phyloP scores from a whole-genome alignment of 306 rosid genomes.

The Pterocarpus macrocarpus region DNA sequence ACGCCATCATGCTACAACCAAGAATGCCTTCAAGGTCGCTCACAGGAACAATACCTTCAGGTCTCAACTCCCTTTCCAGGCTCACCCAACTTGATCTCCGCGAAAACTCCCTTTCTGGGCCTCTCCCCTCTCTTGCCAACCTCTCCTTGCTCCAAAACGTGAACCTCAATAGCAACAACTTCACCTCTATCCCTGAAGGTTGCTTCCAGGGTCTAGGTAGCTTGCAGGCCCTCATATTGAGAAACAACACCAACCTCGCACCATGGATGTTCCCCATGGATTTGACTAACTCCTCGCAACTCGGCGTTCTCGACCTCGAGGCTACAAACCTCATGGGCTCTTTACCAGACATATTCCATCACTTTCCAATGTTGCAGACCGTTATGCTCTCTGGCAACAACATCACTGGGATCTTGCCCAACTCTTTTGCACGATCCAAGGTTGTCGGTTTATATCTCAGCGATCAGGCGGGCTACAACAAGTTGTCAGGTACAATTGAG shows the following conservation, averaged over 20 bases:
- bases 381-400: slow-evolving; percentile 66
- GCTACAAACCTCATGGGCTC: slow-evolving; percentile 50
- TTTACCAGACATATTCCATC: slow-evolving; percentile 60
- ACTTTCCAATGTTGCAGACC: slow-evolving; percentile 50
- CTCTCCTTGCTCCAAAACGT: background rate
- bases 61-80: background rate
- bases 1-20: background rate
- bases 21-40: background rate
- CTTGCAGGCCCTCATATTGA: slow-evolving; percentile 56
- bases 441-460: slow-evolving; percentile 62
- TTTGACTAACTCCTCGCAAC: slow-evolving; percentile 54
- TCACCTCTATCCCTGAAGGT: background rate
- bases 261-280: slow-evolving; percentile 71
- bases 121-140: background rate
- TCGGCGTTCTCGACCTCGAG: slow-evolving; percentile 49
- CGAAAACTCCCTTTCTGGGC: background rate
- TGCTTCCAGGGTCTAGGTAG: slow-evolving; percentile 45
- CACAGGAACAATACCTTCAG: background rate
- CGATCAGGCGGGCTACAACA: slow-evolving; percentile 51
- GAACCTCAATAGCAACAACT: slow-evolving; percentile 38
- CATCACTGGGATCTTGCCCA: slow-evolving; percentile 33
- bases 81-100: background rate
- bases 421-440: background rate
- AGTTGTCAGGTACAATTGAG: slow-evolving; percentile 61
- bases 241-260: slow-evolving; percentile 44